phyloP scores from a whole-genome alignment of 371 early-diverging fungal genomes.

The Chytridium lagenaria region DNA sequence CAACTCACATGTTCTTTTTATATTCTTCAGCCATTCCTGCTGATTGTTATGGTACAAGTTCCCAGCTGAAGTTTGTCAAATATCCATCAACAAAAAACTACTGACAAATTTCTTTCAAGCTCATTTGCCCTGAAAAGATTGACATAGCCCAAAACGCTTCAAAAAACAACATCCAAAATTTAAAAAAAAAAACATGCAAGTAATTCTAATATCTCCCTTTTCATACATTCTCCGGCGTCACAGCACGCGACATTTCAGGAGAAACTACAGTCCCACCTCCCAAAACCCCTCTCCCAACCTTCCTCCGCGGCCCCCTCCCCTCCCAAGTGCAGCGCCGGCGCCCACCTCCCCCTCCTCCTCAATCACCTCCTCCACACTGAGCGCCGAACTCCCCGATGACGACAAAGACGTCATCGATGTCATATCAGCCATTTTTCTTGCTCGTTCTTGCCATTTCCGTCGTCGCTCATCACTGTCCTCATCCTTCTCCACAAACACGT shows the following conservation, averaged over 20 bases:
- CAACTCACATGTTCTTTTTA: conserved; percentile 46
- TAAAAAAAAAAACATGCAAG: no score
- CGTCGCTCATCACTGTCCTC: neutral
- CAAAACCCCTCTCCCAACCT: neutral
- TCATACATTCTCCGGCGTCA: neutral
- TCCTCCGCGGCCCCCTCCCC: neutral
- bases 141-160: no score
- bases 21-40: conserved; percentile 33
- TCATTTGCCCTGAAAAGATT: no score
- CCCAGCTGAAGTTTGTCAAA: neutral
- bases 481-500: neutral
- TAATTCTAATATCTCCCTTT: no score
- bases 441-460: neutral
- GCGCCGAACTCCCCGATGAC: neutral
- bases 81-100: neutral
- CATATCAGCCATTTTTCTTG: neutral
- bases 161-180: no score
- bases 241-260: no score
- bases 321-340: neutral
- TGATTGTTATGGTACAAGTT: no score
- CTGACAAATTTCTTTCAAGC: no score
- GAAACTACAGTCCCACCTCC: no score
- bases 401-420: neutral
- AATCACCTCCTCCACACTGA: neutral
- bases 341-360: neutral